Base-by-base conservation (phyloP, 148 eudicot genomes). In the Fagopyrum tataricum region DNA sequence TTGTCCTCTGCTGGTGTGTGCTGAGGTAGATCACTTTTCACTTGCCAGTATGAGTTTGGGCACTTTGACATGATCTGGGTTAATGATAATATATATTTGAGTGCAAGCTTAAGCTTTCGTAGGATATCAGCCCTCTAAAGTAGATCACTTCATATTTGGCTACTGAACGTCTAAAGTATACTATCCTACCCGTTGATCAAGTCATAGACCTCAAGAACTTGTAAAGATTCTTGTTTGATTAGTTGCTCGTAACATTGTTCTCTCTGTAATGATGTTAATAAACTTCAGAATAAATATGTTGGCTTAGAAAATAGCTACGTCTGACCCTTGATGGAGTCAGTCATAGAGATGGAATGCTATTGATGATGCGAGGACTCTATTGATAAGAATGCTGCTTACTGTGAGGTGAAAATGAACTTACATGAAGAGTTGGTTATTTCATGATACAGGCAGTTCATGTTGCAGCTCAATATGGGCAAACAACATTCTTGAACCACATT, bases 381-480 rank as follows among this genome's bases (percentile, higher is more conserved):
- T 37, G 66, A 59, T 59, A 9, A 59, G 66, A 59, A 59, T 59
- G 4, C 4, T 59, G 23, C 39, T 24, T 59, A 59, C 0, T 59
- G 2, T 23, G 39, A 59, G 66, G 66, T 10, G 66, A 59, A 24
- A 8, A 15, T 59, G 66, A 64, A 15, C 9, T 37, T 64, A 37
- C 74, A 6, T 64, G 12, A 37, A 64, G 69, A 31, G 44, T 37
- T 24, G 18, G 15, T 64, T 64, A 31, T 31, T 64, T 64, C 44
- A 42, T 26, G 69, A 31, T 89, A 86, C 94, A 95, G 99, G 76
- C 91, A 66, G 86, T 96, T 37, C 99, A 95, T 78, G 99, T 95
- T 81, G 99, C 99, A 56, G 96, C 99, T 31, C 99, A 95, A 73
- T 95, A 95, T 88, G 99, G 99, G 58, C 99, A 95, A 84, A 95